These are phyloP conservation scores for Cladorrhinum sp. DNA, from an alignment of 2,329 filamentous ascomycete genomes.

Conservation along the genomic window DNA sequence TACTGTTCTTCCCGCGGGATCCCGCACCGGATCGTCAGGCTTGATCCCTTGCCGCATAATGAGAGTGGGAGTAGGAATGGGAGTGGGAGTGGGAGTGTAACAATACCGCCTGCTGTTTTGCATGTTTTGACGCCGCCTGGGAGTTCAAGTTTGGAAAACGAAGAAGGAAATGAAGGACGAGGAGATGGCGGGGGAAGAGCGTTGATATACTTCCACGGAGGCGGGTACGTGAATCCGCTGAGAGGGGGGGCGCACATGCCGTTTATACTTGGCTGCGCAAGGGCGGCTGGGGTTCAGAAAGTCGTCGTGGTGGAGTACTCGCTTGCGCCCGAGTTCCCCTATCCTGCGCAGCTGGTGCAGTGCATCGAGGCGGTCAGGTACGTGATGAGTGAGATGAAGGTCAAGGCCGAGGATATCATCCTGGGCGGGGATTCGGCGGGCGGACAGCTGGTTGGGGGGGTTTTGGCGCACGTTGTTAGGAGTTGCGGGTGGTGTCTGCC, in stretches of 20 bases:
- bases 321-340: slow-evolving; percentile 24
- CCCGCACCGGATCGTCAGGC: neutral
- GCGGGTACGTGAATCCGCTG: slow-evolving; percentile 26
- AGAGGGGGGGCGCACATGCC: slow-evolving; percentile 19
- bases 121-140: slow-evolving; percentile 23
- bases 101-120: slow-evolving; percentile 7
- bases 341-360: slow-evolving; percentile 25
- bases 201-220: slow-evolving; percentile 27
- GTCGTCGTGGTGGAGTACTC: slow-evolving; percentile 25
- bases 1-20: neutral
- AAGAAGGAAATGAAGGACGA: neutral
- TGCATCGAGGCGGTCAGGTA: slow-evolving; percentile 15
- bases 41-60: neutral
- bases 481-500: slow-evolving; percentile 19
- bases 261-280: slow-evolving; percentile 18
- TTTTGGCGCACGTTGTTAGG: slow-evolving; percentile 21
- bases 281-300: slow-evolving; percentile 13
- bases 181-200: too few species aligned
- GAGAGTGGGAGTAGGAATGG: too few species aligned
- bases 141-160: too few species aligned
- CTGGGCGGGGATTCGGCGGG: slow-evolving; percentile 27
- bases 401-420: slow-evolving; percentile 17
- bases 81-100: too few species aligned
- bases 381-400: slow-evolving; percentile 13
- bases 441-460: slow-evolving; percentile 23